Conservation (phyloP, 2,329 filamentous ascomycete species). For the Cytospora chrysosperma region DNA sequence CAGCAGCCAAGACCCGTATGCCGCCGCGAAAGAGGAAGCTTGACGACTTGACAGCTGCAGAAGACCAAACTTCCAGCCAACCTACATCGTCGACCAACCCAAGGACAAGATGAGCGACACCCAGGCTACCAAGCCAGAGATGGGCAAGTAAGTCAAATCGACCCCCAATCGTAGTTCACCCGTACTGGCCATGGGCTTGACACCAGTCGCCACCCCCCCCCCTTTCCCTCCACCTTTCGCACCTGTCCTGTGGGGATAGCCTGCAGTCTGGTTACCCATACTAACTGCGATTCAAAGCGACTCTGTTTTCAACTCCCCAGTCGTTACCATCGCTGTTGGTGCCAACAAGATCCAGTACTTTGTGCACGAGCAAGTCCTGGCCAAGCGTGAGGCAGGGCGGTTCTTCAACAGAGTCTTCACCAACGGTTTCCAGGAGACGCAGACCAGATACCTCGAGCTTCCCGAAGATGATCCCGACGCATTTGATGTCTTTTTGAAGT, state of each 20-base stretch:
- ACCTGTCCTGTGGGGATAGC: no score
- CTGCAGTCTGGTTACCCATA: not conserved
- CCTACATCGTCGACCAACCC: not conserved
- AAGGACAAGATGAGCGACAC: not conserved
- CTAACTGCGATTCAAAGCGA: not conserved
- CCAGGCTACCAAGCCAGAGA: not conserved
- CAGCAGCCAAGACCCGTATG: not conserved
- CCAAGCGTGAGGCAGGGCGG: not conserved
- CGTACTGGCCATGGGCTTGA: not conserved
- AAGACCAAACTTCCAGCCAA: not conserved
- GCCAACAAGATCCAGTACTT: not conserved
- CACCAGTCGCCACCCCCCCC: no score
- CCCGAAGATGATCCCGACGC: constrained; percentile 33
- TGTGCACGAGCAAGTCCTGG: not conserved
- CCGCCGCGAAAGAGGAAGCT: not conserved
- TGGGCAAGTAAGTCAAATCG: not conserved
- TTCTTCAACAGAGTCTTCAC: not conserved
- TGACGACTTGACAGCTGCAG: not conserved
- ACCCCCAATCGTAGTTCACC: not conserved
- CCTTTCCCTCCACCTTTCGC: no score
- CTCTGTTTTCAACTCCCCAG: not conserved
- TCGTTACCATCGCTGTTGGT: not conserved
- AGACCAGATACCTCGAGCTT: constrained; percentile 27
- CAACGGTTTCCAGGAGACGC: not conserved
- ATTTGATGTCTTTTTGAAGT: constrained; percentile 32